Percentiles rank a stretch among this genome's conserved stretches.
These are phyloP conservation scores for Avena eriantha DNA, from an alignment of 176 grass and related monocot genomes.

Conservation along the genomic window DNA sequence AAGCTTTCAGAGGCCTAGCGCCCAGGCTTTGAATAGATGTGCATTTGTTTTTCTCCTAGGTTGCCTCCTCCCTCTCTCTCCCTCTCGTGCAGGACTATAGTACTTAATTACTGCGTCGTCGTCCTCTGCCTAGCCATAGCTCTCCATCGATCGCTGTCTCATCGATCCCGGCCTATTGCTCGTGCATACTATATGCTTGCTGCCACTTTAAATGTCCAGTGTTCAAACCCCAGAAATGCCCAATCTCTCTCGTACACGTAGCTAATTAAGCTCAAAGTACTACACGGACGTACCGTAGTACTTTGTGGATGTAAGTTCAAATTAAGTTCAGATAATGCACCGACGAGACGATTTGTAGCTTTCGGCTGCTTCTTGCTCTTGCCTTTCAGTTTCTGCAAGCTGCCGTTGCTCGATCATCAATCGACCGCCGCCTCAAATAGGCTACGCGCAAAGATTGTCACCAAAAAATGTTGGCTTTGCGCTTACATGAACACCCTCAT, in stretches of 20 bases:
- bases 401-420: neutral
- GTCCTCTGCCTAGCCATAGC: neutral
- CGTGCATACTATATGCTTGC: conserved; percentile 25
- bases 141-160: neutral
- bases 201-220: conserved; percentile 48
- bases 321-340: neutral
- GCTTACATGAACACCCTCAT: too few species aligned
- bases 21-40: conserved; percentile 16
- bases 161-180: neutral
- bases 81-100: neutral
- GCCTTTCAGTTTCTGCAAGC: conserved; percentile 39
- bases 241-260: neutral
- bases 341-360: neutral
- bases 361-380: conserved; percentile 26
- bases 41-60: conserved; percentile 24
- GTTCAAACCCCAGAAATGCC: conserved; percentile 38
- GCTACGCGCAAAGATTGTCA: too few species aligned
- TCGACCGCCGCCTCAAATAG: neutral
- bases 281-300: neutral
- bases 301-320: neutral
- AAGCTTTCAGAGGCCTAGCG: conserved; percentile 7
- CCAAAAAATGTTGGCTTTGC: too few species aligned
- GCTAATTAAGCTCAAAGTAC: neutral
- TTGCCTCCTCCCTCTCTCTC: neutral
- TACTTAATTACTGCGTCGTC: conserved; percentile 12